These are phyloP conservation scores for Xerocomus minutiporus DNA, from an alignment of 1,284 basidiomycete species.

Conservation along the genomic window DNA sequence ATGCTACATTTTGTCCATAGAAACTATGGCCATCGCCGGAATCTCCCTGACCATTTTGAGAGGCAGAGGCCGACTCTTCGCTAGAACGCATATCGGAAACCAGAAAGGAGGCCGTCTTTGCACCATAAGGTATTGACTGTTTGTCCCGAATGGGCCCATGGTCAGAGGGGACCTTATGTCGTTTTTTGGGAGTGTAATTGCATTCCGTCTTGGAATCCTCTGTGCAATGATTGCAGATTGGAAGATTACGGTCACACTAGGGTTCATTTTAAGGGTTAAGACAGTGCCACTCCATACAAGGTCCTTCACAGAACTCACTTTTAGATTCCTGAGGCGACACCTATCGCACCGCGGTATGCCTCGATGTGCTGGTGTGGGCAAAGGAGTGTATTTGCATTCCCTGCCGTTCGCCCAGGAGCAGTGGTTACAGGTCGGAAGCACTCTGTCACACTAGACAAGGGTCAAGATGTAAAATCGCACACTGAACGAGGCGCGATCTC, in stretches of 20 bases:
- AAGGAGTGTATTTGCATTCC: conserved; percentile 66
- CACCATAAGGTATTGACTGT: conserved; percentile 38
- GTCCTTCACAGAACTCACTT: conserved; percentile 40
- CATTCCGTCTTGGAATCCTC: conserved; percentile 51
- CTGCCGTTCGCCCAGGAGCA: conserved; percentile 59
- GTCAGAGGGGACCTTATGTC: conserved; percentile 52
- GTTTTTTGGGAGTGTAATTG: conserved; percentile 66
- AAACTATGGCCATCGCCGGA: conserved; percentile 33
- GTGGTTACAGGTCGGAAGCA: conserved; percentile 66
- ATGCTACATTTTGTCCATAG: conserved; percentile 37
- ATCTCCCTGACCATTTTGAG: conserved; percentile 23
- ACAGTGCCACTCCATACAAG: conserved; percentile 1
- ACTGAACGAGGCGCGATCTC: conserved; percentile 19
- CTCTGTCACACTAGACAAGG: conserved; percentile 56
- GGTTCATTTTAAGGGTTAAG: conserved; percentile 3
- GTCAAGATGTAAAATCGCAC: conserved; percentile 13
- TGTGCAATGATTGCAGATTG: conserved; percentile 61
- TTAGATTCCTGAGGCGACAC: conserved; percentile 60
- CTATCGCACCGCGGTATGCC: conserved; percentile 70
- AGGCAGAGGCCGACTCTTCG: conserved; percentile 22
- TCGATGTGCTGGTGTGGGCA: conserved; percentile 68
- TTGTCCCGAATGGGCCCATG: conserved; percentile 37
- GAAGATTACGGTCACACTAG: conserved; percentile 65
- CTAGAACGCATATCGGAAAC: conserved; percentile 40
- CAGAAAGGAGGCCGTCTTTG: conserved; percentile 50